Evolutionary conservation across 1,139 yeast species (phyloP).

Genomic region (Candida tetrigidarum): DNA sequence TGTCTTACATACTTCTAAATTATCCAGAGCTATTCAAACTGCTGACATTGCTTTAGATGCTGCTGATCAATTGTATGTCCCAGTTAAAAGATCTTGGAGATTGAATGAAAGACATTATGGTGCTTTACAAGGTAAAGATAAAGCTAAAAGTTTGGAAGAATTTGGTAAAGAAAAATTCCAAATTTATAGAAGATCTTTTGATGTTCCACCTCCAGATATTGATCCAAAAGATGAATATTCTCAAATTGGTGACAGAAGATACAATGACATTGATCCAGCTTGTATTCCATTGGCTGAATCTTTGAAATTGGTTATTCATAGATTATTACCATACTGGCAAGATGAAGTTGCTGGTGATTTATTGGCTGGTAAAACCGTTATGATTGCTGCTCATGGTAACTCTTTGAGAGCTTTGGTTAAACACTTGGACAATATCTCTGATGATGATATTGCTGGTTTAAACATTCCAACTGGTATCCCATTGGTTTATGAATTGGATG

Average conservation of each 20-base stretch:
- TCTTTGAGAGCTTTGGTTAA: slow-evolving; percentile 96
- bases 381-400: slow-evolving; percentile 98
- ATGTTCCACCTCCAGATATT: slow-evolving; percentile 94
- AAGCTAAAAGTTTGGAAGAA: slow-evolving; percentile 87
- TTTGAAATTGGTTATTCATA: slow-evolving; percentile 91
- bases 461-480: slow-evolving; percentile 99
- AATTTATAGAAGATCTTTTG: slow-evolving; percentile 98
- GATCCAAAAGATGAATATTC: slow-evolving; percentile 80
- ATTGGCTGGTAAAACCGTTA: slow-evolving; percentile 84
- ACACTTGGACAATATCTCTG: slow-evolving; percentile 94
- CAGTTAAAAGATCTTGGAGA: slow-evolving; percentile 97
- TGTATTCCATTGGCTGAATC: slow-evolving; percentile 96
- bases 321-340: slow-evolving; percentile 98
- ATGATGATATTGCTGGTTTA: slow-evolving; percentile 88
- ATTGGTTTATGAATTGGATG: slow-evolving; percentile 95
- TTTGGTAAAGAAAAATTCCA: slow-evolving; percentile 95
- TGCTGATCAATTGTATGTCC: slow-evolving; percentile 91
- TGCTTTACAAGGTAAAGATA: slow-evolving; percentile 98
- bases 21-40: slow-evolving; percentile 96
- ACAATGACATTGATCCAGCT: slow-evolving; percentile 78
- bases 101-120: slow-evolving; percentile 99
- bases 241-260: slow-evolving; percentile 86
- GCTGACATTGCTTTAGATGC: slow-evolving; percentile 92
- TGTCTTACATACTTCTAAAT: slow-evolving; percentile 86
- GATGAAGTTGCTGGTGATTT: slow-evolving; percentile 88